Conservation (phyloP, 305 asterid genomes). For the Solanum hybrid region DNA sequence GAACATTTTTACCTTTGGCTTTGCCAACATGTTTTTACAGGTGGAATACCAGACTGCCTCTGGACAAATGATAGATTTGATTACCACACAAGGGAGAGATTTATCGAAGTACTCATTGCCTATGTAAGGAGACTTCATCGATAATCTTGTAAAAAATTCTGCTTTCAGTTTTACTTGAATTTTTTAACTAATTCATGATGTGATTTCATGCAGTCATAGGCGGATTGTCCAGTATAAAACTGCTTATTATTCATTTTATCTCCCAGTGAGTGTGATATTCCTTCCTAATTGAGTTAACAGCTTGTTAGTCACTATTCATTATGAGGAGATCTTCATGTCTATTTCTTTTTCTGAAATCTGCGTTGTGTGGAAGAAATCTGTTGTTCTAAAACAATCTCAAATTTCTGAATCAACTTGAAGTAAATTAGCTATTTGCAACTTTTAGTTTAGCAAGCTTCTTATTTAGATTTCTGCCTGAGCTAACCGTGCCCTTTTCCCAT, state of each 20-base stretch:
- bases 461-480: background rate
- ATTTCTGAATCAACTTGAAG: background rate
- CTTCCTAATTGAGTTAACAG: background rate
- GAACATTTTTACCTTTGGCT: background rate
- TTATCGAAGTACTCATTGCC: constrained; percentile 48
- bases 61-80: constrained; percentile 66
- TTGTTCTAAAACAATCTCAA: background rate
- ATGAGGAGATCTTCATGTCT: background rate
- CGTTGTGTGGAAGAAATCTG: background rate
- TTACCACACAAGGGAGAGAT: constrained; percentile 49
- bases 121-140: constrained; percentile 24
- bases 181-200: background rate
- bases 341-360: background rate
- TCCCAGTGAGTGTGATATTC: constrained; percentile 39
- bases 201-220: constrained; percentile 36
- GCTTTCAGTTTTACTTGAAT: background rate
- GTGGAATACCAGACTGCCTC: constrained; percentile 59
- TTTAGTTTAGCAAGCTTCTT: background rate
- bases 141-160: background rate
- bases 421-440: background rate
- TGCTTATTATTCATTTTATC: constrained; percentile 66
- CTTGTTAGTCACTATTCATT: background rate
- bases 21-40: constrained; percentile 15
- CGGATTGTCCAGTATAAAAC: constrained; percentile 62
- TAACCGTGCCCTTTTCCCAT: background rate